Evolutionary conservation across 1,284 basidiomycete genomes (phyloP), one percentile per base, ranked within the genome.

Genomic region (Fomitopsis betulina): DNA sequence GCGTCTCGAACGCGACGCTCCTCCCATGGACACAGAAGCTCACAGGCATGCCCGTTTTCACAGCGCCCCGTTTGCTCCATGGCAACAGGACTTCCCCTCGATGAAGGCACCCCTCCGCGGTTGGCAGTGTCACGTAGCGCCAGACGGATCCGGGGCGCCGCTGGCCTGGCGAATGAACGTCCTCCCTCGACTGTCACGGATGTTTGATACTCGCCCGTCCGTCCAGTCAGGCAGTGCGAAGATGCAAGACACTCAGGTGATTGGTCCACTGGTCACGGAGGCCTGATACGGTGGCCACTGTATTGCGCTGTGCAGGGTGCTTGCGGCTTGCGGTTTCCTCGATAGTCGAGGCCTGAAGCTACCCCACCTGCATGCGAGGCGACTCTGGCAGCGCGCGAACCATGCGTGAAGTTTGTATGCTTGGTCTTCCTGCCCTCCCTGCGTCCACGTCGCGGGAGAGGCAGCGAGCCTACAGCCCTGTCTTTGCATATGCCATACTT

Each of bases 121-220:
- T 13, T 15, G 8, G 25, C 19, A 30, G 12, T 6, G 45, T 47
- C 45, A 47, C 45, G 45, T 47, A 47, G 12, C 45, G 45, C 45
- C 45, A 30, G 9, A 25, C 12, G 45, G 8, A 47, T 47, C 25
- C 45, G 25, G 25, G 45, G 45, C 10, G 17, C 25, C 30, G 45
- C 10, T 47, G 45, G 25, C 45, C 45, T 47, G 45, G 45, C 45
- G 45, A 47, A 32, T 47, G 45, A 32, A 47, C 45, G 45, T 32
- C 45, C 23, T 47, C 45, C 45, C 45, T 47, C 45, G 45, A 47
- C 45, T 47, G 45, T 47, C 45, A 47, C 45, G 45, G 45, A 47
- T 15, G 19, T 47, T 32, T 47, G 45, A 47, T 47, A 8, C 25
- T 47, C 45, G 45, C 25, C 12, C 25, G 27, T 47, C 13, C 25